Percentiles rank a stretch among this genome's conserved stretches.
Conservation (phyloP, 2,329 filamentous ascomycete species). For the Calonectria crousiana region DNA sequence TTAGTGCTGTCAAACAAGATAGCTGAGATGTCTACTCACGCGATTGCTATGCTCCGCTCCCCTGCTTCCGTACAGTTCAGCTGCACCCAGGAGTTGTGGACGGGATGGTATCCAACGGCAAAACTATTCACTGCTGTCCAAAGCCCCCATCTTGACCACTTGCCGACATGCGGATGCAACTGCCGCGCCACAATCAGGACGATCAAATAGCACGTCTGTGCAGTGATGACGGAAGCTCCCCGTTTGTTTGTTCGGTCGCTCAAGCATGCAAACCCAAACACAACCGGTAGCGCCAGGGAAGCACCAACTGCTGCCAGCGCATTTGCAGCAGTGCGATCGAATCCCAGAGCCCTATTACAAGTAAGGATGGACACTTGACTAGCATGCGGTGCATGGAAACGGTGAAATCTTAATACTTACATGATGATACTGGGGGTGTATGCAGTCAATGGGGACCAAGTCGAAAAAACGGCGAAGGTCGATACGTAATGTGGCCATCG, state of each 20-base stretch:
- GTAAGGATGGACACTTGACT: background rate
- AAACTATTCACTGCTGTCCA: slow-evolving; percentile 63
- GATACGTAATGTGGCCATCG: slow-evolving; percentile 63
- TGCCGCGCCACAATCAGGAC: slow-evolving; percentile 55
- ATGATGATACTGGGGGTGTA: slow-evolving; percentile 51
- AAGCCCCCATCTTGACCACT: slow-evolving; percentile 24
- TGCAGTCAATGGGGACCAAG: slow-evolving; percentile 64
- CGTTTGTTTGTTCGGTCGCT: slow-evolving; percentile 60
- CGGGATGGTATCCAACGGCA: slow-evolving; percentile 63
- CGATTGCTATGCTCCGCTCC: slow-evolving; percentile 60
- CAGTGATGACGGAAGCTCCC: slow-evolving; percentile 57
- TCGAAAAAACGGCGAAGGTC: slow-evolving; percentile 64
- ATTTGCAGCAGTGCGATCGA: slow-evolving; percentile 59
- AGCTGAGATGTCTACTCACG: background rate
- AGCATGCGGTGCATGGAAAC: no score
- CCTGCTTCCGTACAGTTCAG: slow-evolving; percentile 59
- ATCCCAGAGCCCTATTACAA: slow-evolving; percentile 51
- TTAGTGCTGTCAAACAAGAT: slow-evolving; percentile 47
- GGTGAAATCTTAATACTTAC: background rate
- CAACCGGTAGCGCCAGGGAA: slow-evolving; percentile 59
- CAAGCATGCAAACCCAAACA: slow-evolving; percentile 61
- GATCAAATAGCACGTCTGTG: slow-evolving; percentile 59
- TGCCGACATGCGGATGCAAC: slow-evolving; percentile 39
- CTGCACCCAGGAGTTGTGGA: slow-evolving; percentile 65
- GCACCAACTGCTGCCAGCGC: slow-evolving; percentile 58